Base-by-base conservation (phyloP, 768 basidiomycete species). In the Tricholoma matsutake region DNA sequence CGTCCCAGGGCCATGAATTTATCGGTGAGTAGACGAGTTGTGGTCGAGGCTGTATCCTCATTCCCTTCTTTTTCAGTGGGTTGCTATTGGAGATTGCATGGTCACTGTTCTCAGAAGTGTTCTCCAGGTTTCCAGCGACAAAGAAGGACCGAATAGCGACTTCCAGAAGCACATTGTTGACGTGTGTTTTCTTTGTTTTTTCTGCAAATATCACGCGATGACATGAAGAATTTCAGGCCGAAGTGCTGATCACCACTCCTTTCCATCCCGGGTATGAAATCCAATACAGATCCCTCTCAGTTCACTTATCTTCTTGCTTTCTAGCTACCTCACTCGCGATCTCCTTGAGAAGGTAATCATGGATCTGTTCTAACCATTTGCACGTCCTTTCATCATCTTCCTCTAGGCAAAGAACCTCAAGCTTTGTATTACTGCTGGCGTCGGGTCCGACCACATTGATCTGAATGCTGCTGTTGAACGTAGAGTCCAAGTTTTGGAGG, bases 391-490 rank as follows among this genome's bases (percentile, higher is more conserved):
- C 57, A 37, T 63, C 34, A 8, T 55, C 25, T 11, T 56, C 25
- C 9, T 53, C 71, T 58, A 92, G 84, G 92, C 94, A 32, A 89
- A 89, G 76, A 94, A 95, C 67, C 84, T 97, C 63, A 96, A 93
- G 76, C 72, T 96, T 59, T 92, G 90, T 69, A 83, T 96, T 69
- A 97, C 94, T 22, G 94, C 94, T 61, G 92, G 92, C 73, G 92
- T 94, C 52, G 92, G 93, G 10, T 92, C 90, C 18, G 94, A 95
- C 76, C 92, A 91, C 78, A 86, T 94, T 64, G 94, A 96, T 71
- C 83, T 96, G 62, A 88, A 95, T 73, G 90, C 92, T 20, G 89
- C 92, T 25, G 93, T 92, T 64, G 86, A 92, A 70, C 79, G 84
- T 66, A 81, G 81, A 61, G 86, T 95, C 67, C 88, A 92, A 70